Evolutionary conservation across 768 basidiomycete genomes (phyloP), one percentile per base, ranked within the genome.

Genomic region (Hebeloma cylindrosporum): DNA sequence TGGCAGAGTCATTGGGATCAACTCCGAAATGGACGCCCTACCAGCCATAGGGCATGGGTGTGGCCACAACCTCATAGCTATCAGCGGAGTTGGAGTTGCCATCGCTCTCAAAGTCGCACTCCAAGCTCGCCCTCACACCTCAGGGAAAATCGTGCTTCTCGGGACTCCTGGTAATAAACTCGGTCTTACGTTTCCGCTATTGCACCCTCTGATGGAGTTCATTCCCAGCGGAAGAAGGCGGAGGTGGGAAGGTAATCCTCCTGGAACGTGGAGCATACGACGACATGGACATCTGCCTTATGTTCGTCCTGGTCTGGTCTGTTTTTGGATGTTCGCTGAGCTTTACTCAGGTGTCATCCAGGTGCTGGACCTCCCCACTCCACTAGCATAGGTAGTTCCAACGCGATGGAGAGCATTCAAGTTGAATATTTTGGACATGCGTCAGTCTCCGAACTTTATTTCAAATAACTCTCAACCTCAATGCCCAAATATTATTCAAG

Each of bases 51-150:
- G 82, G 63, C 71, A 82, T 60, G 86, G 78, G 0, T 91, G 88
- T 58, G 88, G 88, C 0, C 88, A 92, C 63, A 90, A 91, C 62
- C 72, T 92, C 50, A 90, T 90, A 53, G 88, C 88, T 34, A 77
- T 83, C 54, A 79, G 80, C 51, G 88, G 88, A 29, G 79, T 87
- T 25, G 89, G 83, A 27, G 69, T 83, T 32, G 87, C 88, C 22
- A 63, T 92, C 43, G 85, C 85, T 25, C 73, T 90, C 40, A 84
- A 83, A 60, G 73, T 79, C 40, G 87, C 83, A 20, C 60, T 91
- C 49, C 68, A 80, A 63, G 69, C 74, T 40, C 79, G 82, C 60
- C 67, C 47, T 29, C 38, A 79, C 54, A 69, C 85, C 32, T 55
- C 80, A 22, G 88, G 86, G 5, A 88, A 74, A 43, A 66, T 92